Evolutionary conservation across 768 basidiomycete species (phyloP).

Genomic region (Panus rudis): DNA sequence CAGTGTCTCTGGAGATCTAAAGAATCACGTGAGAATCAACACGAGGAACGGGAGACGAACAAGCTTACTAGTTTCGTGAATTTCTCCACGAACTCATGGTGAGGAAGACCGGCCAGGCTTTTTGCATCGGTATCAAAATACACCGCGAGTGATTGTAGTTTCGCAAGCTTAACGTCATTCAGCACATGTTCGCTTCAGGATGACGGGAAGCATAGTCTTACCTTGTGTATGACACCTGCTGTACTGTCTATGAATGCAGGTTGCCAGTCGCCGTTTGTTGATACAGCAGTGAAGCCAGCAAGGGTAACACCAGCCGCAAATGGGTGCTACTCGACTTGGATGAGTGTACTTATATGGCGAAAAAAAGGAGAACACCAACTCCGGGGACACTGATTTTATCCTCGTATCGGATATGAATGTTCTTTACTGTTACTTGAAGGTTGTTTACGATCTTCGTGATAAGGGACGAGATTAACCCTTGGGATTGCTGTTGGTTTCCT

Average conservation of each 20-base stretch:
- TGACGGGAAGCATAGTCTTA: slow-evolving; percentile 22
- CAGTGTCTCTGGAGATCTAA: slow-evolving; percentile 47
- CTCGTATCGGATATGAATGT: slow-evolving; percentile 95
- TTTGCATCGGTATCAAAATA: slow-evolving; percentile 93
- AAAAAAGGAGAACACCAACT: slow-evolving; percentile 37
- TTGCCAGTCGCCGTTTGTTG: slow-evolving; percentile 83
- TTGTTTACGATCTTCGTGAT: slow-evolving; percentile 92
- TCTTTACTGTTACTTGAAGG: slow-evolving; percentile 89
- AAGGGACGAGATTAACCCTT: slow-evolving; percentile 77
- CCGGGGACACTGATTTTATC: slow-evolving; percentile 91
- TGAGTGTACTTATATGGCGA: background rate
- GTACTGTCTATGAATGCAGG: slow-evolving; percentile 90
- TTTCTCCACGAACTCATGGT: slow-evolving; percentile 58
- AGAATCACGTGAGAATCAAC: background rate
- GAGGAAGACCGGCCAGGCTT: slow-evolving; percentile 65
- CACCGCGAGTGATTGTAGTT: slow-evolving; percentile 76
- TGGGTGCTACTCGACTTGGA: slow-evolving; percentile 57
- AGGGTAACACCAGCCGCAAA: slow-evolving; percentile 91
- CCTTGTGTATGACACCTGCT: slow-evolving; percentile 85
- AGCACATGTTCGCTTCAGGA: background rate
- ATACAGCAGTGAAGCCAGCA: slow-evolving; percentile 79
- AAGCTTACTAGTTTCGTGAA: slow-evolving; percentile 65
- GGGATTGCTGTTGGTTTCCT: slow-evolving; percentile 71
- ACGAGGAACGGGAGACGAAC: background rate
- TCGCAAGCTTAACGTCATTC: slow-evolving; percentile 55